These are phyloP conservation scores for Salix brachista DNA, from an alignment of 345 rosid species.

Conservation along the genomic window DNA sequence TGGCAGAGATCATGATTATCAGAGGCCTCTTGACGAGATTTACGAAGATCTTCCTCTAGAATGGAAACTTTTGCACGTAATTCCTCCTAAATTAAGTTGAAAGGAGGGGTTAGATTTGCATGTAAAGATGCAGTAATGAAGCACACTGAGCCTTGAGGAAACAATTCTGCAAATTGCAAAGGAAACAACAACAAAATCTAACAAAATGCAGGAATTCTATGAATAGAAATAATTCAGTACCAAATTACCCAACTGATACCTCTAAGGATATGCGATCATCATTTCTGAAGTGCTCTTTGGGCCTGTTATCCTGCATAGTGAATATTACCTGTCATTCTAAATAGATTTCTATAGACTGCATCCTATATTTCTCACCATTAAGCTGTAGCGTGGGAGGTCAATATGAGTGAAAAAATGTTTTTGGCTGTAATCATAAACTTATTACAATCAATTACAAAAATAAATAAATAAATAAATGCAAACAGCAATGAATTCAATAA, in stretches of 20 bases:
- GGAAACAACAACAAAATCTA: background rate
- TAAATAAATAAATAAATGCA: background rate
- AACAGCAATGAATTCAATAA: background rate
- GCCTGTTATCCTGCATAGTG: constrained; percentile 50
- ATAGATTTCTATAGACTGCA: background rate
- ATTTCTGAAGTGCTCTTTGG: constrained; percentile 45
- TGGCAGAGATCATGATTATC: constrained; percentile 47
- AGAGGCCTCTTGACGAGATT: constrained; percentile 64
- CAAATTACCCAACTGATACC: constrained; percentile 38
- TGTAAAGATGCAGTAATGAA: background rate
- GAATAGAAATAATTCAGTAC: background rate
- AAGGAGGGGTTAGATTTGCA: constrained; percentile 12
- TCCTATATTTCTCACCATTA: background rate
- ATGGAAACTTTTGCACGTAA: constrained; percentile 57
- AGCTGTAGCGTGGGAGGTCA: background rate
- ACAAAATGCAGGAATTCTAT: background rate
- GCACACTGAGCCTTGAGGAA: background rate
- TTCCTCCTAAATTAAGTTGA: constrained; percentile 59
- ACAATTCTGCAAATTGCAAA: background rate
- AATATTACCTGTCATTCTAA: background rate
- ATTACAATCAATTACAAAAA: background rate
- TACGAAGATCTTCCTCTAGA: constrained; percentile 78
- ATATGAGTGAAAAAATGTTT: background rate
- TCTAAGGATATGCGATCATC: constrained; percentile 46
- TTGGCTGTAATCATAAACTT: background rate